A percentile compares a stretch with the other conserved stretches of the same genome.
phyloP scores from a whole-genome alignment of 331 rosid genomes.

The Ulmus americana region DNA sequence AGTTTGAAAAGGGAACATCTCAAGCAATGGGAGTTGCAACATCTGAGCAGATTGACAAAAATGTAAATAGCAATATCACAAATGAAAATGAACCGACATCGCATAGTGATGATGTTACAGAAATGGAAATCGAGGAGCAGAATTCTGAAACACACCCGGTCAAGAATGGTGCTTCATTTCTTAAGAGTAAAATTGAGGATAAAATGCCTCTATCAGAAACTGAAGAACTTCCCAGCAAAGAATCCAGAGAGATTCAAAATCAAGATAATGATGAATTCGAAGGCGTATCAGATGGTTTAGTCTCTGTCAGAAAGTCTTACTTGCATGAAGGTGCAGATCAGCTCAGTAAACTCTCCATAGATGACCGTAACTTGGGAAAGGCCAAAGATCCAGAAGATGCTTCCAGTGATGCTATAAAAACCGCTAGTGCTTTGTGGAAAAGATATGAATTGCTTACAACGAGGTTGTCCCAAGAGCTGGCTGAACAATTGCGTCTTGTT shows the following conservation, averaged over 20 bases:
- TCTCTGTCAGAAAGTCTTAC: slow-evolving; percentile 52
- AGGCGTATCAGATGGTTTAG: slow-evolving; percentile 43
- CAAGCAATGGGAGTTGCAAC: slow-evolving; percentile 92
- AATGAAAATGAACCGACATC: slow-evolving; percentile 34
- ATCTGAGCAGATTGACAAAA: slow-evolving; percentile 62
- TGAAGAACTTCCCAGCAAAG: slow-evolving; percentile 39
- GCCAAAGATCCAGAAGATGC: slow-evolving; percentile 38
- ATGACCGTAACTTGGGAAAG: slow-evolving; percentile 62
- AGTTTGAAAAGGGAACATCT: slow-evolving; percentile 65
- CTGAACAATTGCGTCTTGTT: slow-evolving; percentile 81
- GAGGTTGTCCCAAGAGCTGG: slow-evolving; percentile 69
- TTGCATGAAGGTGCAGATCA: slow-evolving; percentile 37
- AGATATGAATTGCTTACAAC: slow-evolving; percentile 67
- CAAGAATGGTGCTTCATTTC: slow-evolving; percentile 28
- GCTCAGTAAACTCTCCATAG: slow-evolving; percentile 42
- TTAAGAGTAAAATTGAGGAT: slow-evolving; percentile 38
- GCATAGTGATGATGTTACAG: slow-evolving; percentile 29
- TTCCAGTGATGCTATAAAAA: slow-evolving; percentile 31
- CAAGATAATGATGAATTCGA: slow-evolving; percentile 21
- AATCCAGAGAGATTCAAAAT: slow-evolving; percentile 28
- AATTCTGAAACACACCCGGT: slow-evolving; percentile 35
- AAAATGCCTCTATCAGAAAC: slow-evolving; percentile 32
- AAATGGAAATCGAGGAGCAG: slow-evolving; percentile 48
- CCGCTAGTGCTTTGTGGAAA: slow-evolving; percentile 62
- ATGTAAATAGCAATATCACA: slow-evolving; percentile 33